A percentile compares a stretch with the other conserved stretches of the same genome.
These are phyloP conservation scores for Grifola frondosa DNA, from an alignment of 1,284 basidiomycete genomes.

Conservation along the genomic window DNA sequence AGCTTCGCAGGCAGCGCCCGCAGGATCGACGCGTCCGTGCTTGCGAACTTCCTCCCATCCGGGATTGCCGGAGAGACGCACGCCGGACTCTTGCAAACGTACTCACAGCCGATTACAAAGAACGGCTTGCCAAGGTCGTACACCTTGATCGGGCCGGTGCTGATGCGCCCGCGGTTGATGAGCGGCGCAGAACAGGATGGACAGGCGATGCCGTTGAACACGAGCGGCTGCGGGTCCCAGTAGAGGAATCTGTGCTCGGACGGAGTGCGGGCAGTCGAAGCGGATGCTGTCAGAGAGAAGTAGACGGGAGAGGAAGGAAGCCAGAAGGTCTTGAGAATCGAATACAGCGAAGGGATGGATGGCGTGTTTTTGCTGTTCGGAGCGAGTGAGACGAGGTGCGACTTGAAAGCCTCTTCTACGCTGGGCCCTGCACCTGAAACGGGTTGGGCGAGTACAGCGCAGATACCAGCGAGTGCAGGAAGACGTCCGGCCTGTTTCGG, in stretches of 20 bases:
- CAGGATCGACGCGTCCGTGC: constrained; percentile 67
- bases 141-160: constrained; percentile 66
- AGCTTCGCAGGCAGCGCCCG: constrained; percentile 62
- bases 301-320: constrained; percentile 71
- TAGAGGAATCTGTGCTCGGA: constrained; percentile 74
- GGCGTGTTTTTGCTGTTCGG: constrained; percentile 44
- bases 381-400: constrained; percentile 61
- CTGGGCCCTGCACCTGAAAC: constrained; percentile 53
- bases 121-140: constrained; percentile 75
- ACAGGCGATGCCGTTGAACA: constrained; percentile 74
- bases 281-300: constrained; percentile 70
- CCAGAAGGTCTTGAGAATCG: constrained; percentile 76
- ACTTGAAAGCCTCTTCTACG: constrained; percentile 72
- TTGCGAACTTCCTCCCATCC: constrained; percentile 62
- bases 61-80: constrained; percentile 40
- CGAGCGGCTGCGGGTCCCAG: constrained; percentile 75
- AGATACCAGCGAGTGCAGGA: constrained; percentile 54
- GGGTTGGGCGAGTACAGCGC: constrained; percentile 57
- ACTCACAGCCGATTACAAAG: constrained; percentile 79
- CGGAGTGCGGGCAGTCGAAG: constrained; percentile 59
- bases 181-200: constrained; percentile 58
- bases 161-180: constrained; percentile 64
- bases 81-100: constrained; percentile 54
- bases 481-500: constrained; percentile 50
- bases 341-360: constrained; percentile 64